Conservation (phyloP, 2,329 filamentous ascomycete genomes). For the Hypoxylon sp. region DNA sequence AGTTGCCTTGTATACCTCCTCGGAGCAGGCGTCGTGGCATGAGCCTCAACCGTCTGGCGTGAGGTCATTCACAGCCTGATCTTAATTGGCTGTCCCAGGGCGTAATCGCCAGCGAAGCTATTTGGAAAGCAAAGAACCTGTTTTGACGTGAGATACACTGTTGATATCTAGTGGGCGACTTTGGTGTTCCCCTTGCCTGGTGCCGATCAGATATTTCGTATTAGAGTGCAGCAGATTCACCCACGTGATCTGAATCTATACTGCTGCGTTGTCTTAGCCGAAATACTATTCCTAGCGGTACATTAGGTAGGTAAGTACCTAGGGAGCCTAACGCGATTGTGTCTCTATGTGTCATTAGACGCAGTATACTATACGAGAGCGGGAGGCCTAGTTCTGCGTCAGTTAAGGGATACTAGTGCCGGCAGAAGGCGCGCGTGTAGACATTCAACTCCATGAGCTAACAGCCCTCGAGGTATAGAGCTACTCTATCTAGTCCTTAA, state of each 20-base stretch:
- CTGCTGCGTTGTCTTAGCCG: background rate
- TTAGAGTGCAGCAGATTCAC: background rate
- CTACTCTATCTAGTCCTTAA: background rate
- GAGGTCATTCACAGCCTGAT: background rate
- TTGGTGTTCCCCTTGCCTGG: conserved; percentile 6
- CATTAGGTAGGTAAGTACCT: background rate
- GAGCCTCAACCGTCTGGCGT: background rate
- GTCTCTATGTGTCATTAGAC: background rate
- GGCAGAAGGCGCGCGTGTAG: background rate
- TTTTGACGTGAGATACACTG: background rate
- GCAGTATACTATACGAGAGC: background rate
- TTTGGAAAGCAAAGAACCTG: background rate
- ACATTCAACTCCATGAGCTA: background rate
- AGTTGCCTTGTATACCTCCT: conserved; percentile 4
- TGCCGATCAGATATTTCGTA: background rate
- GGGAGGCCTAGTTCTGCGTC: background rate
- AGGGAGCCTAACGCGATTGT: background rate
- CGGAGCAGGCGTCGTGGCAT: background rate
- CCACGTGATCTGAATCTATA: background rate
- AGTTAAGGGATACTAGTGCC: background rate
- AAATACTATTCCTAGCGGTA: background rate
- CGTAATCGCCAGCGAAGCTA: background rate
- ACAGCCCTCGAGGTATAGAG: background rate
- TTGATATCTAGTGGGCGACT: background rate
- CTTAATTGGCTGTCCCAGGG: conserved; percentile 6